Evolutionary conservation across 2,329 filamentous ascomycete species (phyloP).

Genomic region (Trichoderma sp.): DNA sequence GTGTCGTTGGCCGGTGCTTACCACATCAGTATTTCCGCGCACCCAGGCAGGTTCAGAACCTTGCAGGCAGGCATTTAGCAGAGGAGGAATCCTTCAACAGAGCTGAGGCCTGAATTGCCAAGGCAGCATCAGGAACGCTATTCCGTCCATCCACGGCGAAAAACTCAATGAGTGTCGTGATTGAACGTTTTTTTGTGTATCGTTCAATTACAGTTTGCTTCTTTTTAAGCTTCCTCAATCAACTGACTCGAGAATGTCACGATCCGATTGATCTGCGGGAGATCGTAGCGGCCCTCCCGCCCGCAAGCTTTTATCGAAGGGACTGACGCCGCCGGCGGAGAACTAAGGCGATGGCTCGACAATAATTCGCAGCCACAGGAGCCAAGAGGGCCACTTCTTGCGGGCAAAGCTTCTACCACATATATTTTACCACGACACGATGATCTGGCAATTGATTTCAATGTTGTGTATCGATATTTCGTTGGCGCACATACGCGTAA

Average conservation of each 20-base stretch:
- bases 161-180: background rate
- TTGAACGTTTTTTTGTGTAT: background rate
- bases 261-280: constrained; percentile 11
- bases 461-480: background rate
- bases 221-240: background rate
- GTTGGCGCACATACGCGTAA: background rate
- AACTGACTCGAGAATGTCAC: background rate
- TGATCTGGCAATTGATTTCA: background rate
- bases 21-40: background rate
- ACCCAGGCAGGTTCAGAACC: background rate
- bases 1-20: background rate
- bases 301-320: background rate
- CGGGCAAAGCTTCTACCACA: background rate
- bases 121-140: background rate
- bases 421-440: background rate
- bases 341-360: background rate
- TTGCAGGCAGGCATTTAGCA: background rate
- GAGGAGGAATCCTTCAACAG: background rate
- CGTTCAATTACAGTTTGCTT: background rate
- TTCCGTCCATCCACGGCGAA: background rate
- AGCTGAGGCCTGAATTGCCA: background rate
- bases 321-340: background rate
- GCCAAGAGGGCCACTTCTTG: background rate
- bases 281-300: constrained; percentile 13
- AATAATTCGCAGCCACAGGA: background rate